These are phyloP conservation scores for Cyclotella atomus DNA, from an alignment of 108 stramenopile species.

Conservation along the genomic window DNA sequence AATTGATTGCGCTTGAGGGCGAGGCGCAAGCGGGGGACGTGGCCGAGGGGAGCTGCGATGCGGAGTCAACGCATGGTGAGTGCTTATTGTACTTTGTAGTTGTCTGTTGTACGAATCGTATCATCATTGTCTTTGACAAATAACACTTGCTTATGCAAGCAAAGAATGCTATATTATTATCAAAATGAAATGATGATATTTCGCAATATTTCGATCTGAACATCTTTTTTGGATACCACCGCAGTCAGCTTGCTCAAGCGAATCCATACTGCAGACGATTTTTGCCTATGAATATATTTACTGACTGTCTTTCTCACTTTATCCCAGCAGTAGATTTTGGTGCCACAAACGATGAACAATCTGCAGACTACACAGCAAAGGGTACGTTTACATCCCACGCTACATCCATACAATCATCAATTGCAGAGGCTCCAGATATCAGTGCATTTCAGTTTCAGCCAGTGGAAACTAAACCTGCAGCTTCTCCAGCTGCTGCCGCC, in stretches of 20 bases:
- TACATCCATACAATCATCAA: constrained; percentile 1
- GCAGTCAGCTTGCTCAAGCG: too few relatives aligned
- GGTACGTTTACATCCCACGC: constrained; percentile 32
- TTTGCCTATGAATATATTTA: background rate
- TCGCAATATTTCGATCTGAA: too few relatives aligned
- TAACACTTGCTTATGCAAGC: too few relatives aligned
- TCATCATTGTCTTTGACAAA: too few relatives aligned
- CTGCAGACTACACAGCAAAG: constrained; percentile 32
- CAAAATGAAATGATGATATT: too few relatives aligned
- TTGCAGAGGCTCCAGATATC: constrained; percentile 46
- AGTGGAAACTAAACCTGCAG: constrained; percentile 2
- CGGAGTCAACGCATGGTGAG: background rate
- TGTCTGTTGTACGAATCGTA: too few relatives aligned
- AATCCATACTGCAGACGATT: background rate
- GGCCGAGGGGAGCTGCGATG: too few relatives aligned
- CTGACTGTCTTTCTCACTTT: background rate
- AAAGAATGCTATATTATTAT: too few relatives aligned
- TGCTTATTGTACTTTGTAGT: too few relatives aligned
- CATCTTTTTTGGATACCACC: too few relatives aligned
- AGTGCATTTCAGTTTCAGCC: constrained; percentile 49
- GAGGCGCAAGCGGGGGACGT: background rate
- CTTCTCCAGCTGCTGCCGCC: constrained; percentile 2
- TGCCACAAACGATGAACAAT: background rate
- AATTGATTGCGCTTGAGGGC: constrained; percentile 64
- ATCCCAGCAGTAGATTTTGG: background rate